phyloP scores from a whole-genome alignment of 768 basidiomycete species.

The Podaxis mareebaensis region DNA sequence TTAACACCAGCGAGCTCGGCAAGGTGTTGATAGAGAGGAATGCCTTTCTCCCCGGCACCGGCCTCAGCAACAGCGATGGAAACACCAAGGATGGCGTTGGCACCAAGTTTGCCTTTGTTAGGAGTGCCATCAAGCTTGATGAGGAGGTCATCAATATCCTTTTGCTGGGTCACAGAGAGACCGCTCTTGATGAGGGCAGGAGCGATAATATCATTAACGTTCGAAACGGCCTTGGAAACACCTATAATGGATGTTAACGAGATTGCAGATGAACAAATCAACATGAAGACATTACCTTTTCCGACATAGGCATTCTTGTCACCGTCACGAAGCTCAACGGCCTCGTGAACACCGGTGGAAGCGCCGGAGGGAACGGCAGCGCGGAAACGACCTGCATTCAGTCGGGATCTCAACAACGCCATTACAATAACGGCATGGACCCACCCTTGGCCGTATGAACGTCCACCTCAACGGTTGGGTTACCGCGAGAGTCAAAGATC shows the following conservation, averaged over 20 bases:
- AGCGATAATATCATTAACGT: conserved; percentile 91
- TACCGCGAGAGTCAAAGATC: conserved; percentile 99
- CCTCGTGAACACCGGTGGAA: conserved; percentile 97
- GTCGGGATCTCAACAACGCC: not conserved
- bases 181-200: conserved; percentile 85
- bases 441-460: conserved; percentile 84
- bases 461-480: conserved; percentile 96
- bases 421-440: conserved; percentile 1
- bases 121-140: conserved; percentile 97
- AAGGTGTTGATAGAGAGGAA: conserved; percentile 95
- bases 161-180: conserved; percentile 85
- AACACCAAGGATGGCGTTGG: conserved; percentile 98
- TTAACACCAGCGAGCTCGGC: conserved; percentile 96
- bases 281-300: conserved; percentile 65
- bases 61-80: conserved; percentile 95
- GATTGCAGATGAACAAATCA: not conserved
- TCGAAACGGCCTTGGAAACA: conserved; percentile 89
- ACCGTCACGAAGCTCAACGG: conserved; percentile 97
- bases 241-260: conserved; percentile 47
- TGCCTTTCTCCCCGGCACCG: conserved; percentile 90
- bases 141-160: conserved; percentile 95
- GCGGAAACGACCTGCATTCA: conserved; percentile 76
- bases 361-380: conserved; percentile 97
- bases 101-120: conserved; percentile 99
- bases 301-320: conserved; percentile 93